These are phyloP conservation scores for Chytriomyces sp. DNA, from an alignment of 192 early-diverging fungal species.

Conservation along the genomic window DNA sequence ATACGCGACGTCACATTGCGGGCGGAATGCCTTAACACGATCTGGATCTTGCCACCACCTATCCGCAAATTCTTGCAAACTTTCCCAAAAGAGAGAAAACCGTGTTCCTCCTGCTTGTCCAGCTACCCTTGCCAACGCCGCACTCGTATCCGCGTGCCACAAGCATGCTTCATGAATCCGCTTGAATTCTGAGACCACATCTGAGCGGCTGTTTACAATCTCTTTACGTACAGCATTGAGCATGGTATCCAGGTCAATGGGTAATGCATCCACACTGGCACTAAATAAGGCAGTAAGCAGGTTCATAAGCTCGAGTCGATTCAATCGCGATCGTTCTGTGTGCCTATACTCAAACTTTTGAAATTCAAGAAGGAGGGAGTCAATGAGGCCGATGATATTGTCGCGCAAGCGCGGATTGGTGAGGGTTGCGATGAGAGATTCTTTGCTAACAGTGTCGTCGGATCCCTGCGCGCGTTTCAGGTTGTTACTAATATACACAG, in stretches of 20 bases:
- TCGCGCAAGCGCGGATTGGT: background rate
- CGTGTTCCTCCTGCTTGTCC: no score
- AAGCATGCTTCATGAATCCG: constrained; percentile 6
- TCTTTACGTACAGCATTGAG: constrained; percentile 5
- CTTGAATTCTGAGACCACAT: background rate
- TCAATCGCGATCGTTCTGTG: background rate
- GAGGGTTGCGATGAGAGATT: constrained; percentile 18
- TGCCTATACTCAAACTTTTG: constrained; percentile 15
- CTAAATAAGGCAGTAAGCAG: constrained; percentile 27
- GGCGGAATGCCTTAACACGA: background rate
- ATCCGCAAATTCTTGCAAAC: no score
- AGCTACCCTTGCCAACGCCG: background rate
- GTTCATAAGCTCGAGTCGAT: constrained; percentile 5
- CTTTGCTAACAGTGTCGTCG: constrained; percentile 5
- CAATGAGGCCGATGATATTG: constrained; percentile 9
- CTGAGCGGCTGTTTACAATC: constrained; percentile 8
- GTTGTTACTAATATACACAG: background rate
- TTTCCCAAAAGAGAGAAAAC: no score
- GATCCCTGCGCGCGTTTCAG: background rate
- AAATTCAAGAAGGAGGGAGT: constrained; percentile 11
- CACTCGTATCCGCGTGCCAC: background rate
- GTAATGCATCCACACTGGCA: constrained; percentile 19
- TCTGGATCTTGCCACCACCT: background rate
- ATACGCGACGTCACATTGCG: background rate
- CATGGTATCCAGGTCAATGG: constrained; percentile 15